phyloP scores from a whole-genome alignment of 2,329 filamentous ascomycete species.

The Trichoderma sp. region DNA sequence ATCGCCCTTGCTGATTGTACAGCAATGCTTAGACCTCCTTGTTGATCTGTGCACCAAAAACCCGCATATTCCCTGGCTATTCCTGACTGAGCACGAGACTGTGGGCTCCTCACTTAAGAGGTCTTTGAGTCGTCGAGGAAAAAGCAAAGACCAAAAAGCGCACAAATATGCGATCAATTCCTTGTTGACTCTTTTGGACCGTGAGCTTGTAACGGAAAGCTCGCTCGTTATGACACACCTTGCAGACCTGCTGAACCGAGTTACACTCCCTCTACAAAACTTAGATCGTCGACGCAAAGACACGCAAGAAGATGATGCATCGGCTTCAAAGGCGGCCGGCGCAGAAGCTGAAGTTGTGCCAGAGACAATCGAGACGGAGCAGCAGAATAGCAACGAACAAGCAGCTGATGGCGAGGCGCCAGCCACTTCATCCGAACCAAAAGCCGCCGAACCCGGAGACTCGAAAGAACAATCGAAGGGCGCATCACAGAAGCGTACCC shows the following conservation, averaged over 20 bases:
- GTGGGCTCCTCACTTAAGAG: constrained; percentile 75
- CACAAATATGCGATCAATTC: constrained; percentile 92
- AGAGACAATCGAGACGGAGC: constrained; percentile 35
- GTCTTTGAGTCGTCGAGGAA: constrained; percentile 78
- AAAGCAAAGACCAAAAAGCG: constrained; percentile 80
- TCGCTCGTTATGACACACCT: constrained; percentile 95
- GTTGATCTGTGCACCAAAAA: constrained; percentile 84
- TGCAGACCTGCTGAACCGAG: constrained; percentile 80
- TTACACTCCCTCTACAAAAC: constrained; percentile 81
- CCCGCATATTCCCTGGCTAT: constrained; percentile 83
- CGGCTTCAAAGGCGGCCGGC: constrained; percentile 42
- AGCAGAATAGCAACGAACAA: constrained; percentile 33
- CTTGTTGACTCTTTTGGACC: constrained; percentile 81
- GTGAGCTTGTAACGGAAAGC: constrained; percentile 95
- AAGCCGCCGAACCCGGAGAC: constrained; percentile 30
- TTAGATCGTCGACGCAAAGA: constrained; percentile 84
- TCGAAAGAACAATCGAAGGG: constrained; percentile 42
- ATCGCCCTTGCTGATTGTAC: constrained; percentile 90
- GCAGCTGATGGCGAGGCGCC: constrained; percentile 28
- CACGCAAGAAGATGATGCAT: constrained; percentile 52
- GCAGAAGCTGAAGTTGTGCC: constrained; percentile 39
- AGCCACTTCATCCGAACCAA: constrained; percentile 34
- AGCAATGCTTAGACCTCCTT: constrained; percentile 87
- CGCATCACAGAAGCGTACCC: constrained; percentile 51
- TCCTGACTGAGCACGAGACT: constrained; percentile 88